Percentiles rank a stretch among this genome's conserved stretches.
phyloP scores from a whole-genome alignment of 345 rosid species.

The Pelargonium nanum region DNA sequence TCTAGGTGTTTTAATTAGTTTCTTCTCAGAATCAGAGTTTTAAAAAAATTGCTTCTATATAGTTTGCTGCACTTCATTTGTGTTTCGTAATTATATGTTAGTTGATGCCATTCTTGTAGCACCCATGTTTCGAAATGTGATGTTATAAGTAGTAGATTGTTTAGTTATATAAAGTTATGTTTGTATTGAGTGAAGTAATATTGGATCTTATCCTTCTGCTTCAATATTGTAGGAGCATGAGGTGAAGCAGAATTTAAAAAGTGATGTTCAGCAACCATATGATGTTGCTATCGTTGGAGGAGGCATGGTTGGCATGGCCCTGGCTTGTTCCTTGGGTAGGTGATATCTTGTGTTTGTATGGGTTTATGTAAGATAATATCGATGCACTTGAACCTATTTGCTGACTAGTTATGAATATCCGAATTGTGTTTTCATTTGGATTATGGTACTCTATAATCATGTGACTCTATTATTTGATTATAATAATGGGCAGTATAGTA shows the following conservation, averaged over 20 bases:
- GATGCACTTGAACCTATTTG: background rate
- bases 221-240: constrained; percentile 24
- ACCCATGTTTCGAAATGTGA: background rate
- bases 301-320: constrained; percentile 96
- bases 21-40: background rate
- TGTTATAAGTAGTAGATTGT: background rate
- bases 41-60: too few relatives aligned
- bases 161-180: background rate
- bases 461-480: too few relatives aligned
- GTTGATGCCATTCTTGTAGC: too few relatives aligned
- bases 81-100: background rate
- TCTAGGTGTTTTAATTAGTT: background rate
- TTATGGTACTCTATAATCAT: background rate
- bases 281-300: constrained; percentile 92
- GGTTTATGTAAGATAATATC: background rate
- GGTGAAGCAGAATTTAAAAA: constrained; percentile 16
- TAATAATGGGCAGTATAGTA: background rate
- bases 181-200: constrained; percentile 2
- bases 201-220: constrained; percentile 3
- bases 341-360: constrained; percentile 1
- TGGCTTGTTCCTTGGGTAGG: constrained; percentile 86
- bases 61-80: too few relatives aligned
- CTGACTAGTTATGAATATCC: too few relatives aligned
- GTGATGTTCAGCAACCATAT: constrained; percentile 31
- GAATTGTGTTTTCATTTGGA: background rate